Conservation (phyloP, 1,284 basidiomycete species). For the Sanghuangporus sanghuang region DNA sequence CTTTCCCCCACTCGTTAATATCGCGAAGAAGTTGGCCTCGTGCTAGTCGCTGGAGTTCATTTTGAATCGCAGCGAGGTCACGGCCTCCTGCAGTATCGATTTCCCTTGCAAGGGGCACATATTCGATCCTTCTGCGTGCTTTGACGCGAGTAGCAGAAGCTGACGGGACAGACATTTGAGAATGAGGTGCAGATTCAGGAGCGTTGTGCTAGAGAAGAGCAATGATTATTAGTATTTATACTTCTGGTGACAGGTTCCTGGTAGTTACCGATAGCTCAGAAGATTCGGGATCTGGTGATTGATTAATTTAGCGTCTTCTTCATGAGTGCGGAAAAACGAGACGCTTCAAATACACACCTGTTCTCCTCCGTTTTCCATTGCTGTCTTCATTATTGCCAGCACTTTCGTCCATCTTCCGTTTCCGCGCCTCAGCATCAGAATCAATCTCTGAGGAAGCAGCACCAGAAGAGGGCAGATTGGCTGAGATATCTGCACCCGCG, state of each 20-base stretch:
- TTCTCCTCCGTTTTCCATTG: constrained; percentile 67
- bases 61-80: constrained; percentile 69
- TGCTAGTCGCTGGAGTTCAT: constrained; percentile 49
- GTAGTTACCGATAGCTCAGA: constrained; percentile 10
- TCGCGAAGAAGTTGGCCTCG: constrained; percentile 37
- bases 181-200: constrained; percentile 34
- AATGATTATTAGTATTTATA: constrained; percentile 2
- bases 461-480: constrained; percentile 28
- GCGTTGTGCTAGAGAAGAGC: constrained; percentile 12
- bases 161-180: constrained; percentile 7
- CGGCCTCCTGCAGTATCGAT: constrained; percentile 82
- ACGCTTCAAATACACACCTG: constrained; percentile 38
- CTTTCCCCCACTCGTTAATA: constrained; percentile 76
- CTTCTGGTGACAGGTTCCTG: constrained; percentile 6
- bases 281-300: constrained; percentile 13
- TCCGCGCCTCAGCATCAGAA: constrained; percentile 50
- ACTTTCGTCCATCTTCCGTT: constrained; percentile 54
- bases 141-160: constrained; percentile 23
- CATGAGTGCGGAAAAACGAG: not conserved
- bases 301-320: constrained; percentile 3
- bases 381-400: constrained; percentile 41
- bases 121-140: constrained; percentile 82
- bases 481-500: constrained; percentile 26
- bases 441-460: constrained; percentile 31
- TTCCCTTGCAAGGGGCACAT: constrained; percentile 77